These are phyloP conservation scores for Suhomyces sp. DNA, from an alignment of 805 yeast genomes.

Conservation along the genomic window DNA sequence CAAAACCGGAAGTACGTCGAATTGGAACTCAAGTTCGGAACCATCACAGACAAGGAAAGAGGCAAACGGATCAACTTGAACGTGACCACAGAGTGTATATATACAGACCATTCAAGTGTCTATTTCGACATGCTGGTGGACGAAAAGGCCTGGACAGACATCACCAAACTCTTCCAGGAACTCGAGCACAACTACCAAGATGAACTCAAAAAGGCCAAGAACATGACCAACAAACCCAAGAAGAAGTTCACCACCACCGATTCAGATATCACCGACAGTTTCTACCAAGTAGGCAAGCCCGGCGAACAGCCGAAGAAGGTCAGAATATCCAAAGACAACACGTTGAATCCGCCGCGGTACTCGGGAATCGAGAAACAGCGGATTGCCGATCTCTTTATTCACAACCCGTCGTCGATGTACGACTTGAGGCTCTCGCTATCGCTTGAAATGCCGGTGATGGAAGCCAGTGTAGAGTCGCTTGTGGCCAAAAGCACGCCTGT, in stretches of 20 bases:
- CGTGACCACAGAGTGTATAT: constrained; percentile 65
- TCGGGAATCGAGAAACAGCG: constrained; percentile 72
- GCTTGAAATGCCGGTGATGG: constrained; percentile 70
- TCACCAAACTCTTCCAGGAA: constrained; percentile 53
- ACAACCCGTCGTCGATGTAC: constrained; percentile 71
- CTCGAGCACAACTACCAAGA: constrained; percentile 51
- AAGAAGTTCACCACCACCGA: constrained; percentile 59
- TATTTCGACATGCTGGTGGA: constrained; percentile 66
- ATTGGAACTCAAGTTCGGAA: constrained; percentile 72
- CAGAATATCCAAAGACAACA: constrained; percentile 62
- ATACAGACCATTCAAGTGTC: constrained; percentile 53
- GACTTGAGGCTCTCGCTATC: constrained; percentile 76
- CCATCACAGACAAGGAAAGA: constrained; percentile 59
- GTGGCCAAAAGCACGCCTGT: constrained; percentile 48
- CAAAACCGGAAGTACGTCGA: constrained; percentile 57
- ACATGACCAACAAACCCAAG: constrained; percentile 27
- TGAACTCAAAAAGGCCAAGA: constrained; percentile 22
- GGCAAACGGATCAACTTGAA: constrained; percentile 65
- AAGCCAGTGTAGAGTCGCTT: constrained; percentile 50
- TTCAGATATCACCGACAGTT: constrained; percentile 59
- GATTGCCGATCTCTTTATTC: constrained; percentile 67
- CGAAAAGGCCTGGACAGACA: constrained; percentile 55
- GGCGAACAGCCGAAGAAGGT: constrained; percentile 63
- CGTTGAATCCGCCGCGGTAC: constrained; percentile 60
- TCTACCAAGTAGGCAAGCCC: constrained; percentile 59